Evolutionary conservation across 257 asterid species (phyloP).

Genomic region (Nicotiana benthamiana): DNA sequence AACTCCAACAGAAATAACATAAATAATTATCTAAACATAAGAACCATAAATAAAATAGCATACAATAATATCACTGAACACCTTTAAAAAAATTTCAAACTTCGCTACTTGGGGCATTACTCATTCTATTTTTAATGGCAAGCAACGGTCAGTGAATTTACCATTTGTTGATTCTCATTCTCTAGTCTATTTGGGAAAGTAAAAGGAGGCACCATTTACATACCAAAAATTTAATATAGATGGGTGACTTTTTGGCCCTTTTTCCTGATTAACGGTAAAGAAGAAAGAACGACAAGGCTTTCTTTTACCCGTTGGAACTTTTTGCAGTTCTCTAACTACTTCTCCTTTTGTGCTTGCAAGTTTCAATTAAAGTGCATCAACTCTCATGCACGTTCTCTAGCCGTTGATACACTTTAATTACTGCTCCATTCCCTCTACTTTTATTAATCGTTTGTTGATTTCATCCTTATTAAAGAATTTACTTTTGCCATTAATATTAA

Average conservation of each 20-base stretch:
- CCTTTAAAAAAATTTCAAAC: too few relatives aligned
- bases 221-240: neutral
- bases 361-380: neutral
- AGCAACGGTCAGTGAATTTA: neutral
- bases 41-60: too few relatives aligned
- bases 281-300: neutral
- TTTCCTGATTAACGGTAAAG: slow-evolving; percentile 9
- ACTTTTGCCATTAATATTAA: too few relatives aligned
- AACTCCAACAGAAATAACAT: too few relatives aligned
- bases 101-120: neutral
- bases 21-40: too few relatives aligned
- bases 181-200: neutral
- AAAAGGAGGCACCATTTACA: neutral
- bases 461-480: too few relatives aligned
- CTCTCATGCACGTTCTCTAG: neutral
- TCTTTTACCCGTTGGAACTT: neutral
- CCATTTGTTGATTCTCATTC: neutral
- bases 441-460: too few relatives aligned
- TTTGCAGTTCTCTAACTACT: neutral
- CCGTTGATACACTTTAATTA: neutral
- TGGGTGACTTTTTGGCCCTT: neutral
- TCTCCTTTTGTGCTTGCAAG: neutral
- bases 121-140: neutral
- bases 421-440: too few relatives aligned
- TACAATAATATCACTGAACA: too few relatives aligned